These are phyloP conservation scores for Heterobasidion occidentale DNA, from an alignment of 1,284 basidiomycete species.

Conservation along the genomic window DNA sequence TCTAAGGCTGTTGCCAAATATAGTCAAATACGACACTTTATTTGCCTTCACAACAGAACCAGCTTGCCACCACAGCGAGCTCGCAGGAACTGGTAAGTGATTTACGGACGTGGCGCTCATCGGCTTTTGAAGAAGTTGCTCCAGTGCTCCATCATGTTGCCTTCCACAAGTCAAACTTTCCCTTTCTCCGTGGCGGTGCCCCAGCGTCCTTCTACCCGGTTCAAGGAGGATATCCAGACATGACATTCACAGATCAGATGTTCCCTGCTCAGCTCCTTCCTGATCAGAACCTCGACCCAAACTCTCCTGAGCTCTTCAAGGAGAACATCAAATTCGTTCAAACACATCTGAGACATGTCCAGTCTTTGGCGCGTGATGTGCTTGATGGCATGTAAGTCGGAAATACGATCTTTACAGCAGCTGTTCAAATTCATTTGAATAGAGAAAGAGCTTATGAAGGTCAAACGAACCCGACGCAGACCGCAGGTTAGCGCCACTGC, in stretches of 20 bases:
- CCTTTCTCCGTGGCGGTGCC: no score
- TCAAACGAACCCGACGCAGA: constrained; percentile 36
- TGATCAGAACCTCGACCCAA: constrained; percentile 28
- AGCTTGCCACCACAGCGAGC: no score
- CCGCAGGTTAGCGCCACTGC: constrained; percentile 30
- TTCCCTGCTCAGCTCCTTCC: background rate
- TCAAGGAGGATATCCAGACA: background rate
- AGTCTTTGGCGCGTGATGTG: constrained; percentile 33
- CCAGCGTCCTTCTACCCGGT: background rate
- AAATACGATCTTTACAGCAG: background rate
- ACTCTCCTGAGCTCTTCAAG: constrained; percentile 47
- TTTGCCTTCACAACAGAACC: no score
- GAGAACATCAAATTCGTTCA: constrained; percentile 41
- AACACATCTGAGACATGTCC: constrained; percentile 35
- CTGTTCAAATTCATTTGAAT: background rate
- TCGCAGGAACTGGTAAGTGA: no score
- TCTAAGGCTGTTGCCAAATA: no score
- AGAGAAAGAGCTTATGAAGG: constrained; percentile 50
- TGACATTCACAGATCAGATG: background rate
- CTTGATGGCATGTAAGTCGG: constrained; percentile 43
- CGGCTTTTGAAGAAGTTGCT: no score
- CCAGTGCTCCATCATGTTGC: no score
- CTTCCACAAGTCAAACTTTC: no score
- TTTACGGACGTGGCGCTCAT: no score
- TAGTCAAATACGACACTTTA: no score